Evolutionary conservation across 2,329 filamentous ascomycete genomes (phyloP), one percentile per base, ranked within the genome.

Genomic region (Trichoderma sp.): DNA sequence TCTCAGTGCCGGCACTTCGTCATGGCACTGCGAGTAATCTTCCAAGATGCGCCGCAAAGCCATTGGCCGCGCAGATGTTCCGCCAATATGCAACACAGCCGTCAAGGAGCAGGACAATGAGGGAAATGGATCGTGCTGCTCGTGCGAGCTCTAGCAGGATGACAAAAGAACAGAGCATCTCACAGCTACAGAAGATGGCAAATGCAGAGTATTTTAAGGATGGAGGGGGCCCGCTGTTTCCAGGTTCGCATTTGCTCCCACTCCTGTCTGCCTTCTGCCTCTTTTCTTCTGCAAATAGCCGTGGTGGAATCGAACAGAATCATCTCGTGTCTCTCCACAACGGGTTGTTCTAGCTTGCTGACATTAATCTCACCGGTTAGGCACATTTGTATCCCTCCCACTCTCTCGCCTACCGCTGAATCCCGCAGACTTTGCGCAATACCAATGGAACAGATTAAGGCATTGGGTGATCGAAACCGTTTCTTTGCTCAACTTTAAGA

Each of bases 361-460:
- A 61, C 58, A 27, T 13, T 13, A 13, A 48, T 2, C 17, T 34
- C 7, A 2, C n/a, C n/a, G 57, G 19, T 15, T 67, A 85, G 84
- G 80, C 70, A 84, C 83, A n/a, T 83, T 86, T 65, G 74, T 86
- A 54, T 70, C 82, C 17, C 76, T 84, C 10, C 80, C 81, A 1
- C 58, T 82, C 29, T 76, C 78, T 3, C 72, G 74, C 63, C 77
- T 77, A 58, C 75, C 80, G 32, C 70, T 71, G 27, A 69, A 70
- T 48, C 76, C 76, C 37, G 12, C 37, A 56, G 56, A 72, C 10
- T 75, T 81, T 67, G 54, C 76, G 53, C 70, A 70, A 15, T 82
- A 84, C 73, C 76, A 79, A 52, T 79, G 75, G 74, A 74, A 72
- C 69, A 77, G 79, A 48, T 25, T 78, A 35, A 78, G 76, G 70